These are phyloP conservation scores for Ilyonectria sp. DNA, from an alignment of 2,329 filamentous ascomycete species.

Conservation along the genomic window DNA sequence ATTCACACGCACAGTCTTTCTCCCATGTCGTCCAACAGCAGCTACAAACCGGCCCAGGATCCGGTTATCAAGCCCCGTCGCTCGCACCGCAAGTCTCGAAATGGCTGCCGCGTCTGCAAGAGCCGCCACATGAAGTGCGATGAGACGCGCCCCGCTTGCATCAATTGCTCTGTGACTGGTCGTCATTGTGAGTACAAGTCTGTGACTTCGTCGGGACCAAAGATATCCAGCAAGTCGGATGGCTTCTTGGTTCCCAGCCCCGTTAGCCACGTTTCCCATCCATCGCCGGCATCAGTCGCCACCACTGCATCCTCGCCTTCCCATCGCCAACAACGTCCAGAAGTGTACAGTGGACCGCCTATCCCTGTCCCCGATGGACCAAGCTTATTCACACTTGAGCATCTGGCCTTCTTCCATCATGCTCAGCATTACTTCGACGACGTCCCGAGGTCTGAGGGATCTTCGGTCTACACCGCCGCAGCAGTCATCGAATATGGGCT, in stretches of 20 bases:
- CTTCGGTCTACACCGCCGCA: not conserved
- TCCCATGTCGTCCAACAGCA: not conserved
- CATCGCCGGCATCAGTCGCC: not conserved
- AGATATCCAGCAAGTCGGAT: not conserved
- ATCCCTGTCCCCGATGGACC: not conserved
- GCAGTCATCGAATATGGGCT: constrained; percentile 11
- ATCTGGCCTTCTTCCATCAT: constrained; percentile 28
- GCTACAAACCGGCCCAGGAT: not conserved
- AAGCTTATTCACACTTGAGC: constrained; percentile 23
- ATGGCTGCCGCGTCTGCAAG: constrained; percentile 33
- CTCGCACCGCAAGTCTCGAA: constrained; percentile 36
- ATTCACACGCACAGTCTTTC: not conserved
- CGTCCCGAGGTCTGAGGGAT: constrained; percentile 12
- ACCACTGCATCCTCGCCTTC: not conserved
- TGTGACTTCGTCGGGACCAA: not conserved
- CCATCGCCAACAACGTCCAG: not conserved
- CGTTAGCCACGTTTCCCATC: not conserved
- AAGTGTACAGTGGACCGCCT: no score
- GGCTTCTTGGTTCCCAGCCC: not conserved
- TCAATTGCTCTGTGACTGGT: constrained; percentile 26
- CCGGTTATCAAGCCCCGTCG: constrained; percentile 17
- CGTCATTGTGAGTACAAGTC: constrained; percentile 5
- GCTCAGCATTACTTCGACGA: not conserved
- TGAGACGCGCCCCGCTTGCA: constrained; percentile 25
- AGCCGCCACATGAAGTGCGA: constrained; percentile 36